phyloP scores from a whole-genome alignment of 768 basidiomycete genomes.

The Porpolomopsis calyptriformis region DNA sequence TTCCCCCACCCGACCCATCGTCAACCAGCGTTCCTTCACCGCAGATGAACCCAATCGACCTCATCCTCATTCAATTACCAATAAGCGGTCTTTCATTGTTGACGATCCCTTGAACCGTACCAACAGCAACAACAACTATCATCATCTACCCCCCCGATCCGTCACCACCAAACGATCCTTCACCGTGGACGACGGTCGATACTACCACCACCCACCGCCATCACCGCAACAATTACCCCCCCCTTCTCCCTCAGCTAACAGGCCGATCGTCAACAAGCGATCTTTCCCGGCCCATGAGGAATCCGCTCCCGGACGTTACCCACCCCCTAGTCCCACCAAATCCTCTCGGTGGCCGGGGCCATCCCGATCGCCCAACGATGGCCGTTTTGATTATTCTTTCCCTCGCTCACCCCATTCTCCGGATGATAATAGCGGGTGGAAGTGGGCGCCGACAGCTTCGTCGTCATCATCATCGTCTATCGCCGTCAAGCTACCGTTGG shows the following conservation, averaged over 20 bases:
- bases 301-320: not conserved
- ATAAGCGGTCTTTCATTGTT: not conserved
- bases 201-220: too few relatives aligned
- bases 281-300: not conserved
- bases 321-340: not conserved
- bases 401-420: not conserved
- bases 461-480: not conserved
- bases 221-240: not conserved
- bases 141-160: not conserved
- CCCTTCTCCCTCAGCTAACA: not conserved
- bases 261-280: not conserved
- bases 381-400: not conserved
- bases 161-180: not conserved
- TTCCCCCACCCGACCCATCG: not conserved
- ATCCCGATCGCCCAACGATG: slow-evolving; percentile 8
- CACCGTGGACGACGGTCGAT: not conserved
- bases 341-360: slow-evolving; percentile 8
- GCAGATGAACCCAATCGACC: not conserved
- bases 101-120: not conserved
- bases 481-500: not conserved
- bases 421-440: not conserved
- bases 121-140: not conserved
- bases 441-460: not conserved
- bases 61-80: not conserved
- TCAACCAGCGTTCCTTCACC: not conserved